Conservation (phyloP, 2,329 filamentous ascomycete species). For the Fusarium coicis region DNA sequence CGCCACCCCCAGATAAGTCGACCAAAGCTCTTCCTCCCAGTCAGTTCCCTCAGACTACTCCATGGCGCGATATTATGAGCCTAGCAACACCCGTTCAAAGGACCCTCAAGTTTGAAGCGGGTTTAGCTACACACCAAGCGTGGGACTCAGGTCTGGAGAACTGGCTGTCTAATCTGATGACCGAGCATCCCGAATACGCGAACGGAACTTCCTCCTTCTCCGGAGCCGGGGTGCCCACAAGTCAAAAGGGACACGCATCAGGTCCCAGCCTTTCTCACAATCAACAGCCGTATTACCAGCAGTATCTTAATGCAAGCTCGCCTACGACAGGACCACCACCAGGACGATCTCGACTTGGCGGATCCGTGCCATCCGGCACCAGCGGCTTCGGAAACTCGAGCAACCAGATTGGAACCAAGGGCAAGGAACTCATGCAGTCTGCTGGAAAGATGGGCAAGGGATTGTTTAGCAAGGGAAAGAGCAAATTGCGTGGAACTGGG, state of each 20-base stretch:
- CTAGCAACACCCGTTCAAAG: conserved; percentile 74
- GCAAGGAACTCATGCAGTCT: conserved; percentile 88
- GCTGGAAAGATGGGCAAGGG: conserved; percentile 93
- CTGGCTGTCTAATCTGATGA: conserved; percentile 63
- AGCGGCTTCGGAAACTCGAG: conserved; percentile 64
- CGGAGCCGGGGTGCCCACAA: conserved; percentile 21
- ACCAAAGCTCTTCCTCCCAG: conserved; percentile 22
- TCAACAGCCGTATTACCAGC: conserved; percentile 65
- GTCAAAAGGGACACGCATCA: conserved; percentile 33
- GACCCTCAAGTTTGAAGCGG: conserved; percentile 78
- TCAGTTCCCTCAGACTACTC: conserved; percentile 53
- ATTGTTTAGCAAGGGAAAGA: conserved; percentile 89
- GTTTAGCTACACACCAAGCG: conserved; percentile 74
- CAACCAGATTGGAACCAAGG: conserved; percentile 79
- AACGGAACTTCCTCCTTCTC: conserved; percentile 50
- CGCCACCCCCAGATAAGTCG: conserved; percentile 49
- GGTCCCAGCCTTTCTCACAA: conserved; percentile 40
- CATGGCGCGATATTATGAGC: conserved; percentile 82
- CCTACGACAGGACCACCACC: conserved; percentile 43
- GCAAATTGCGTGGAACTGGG: conserved; percentile 77
- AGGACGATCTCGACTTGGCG: conserved; percentile 51
- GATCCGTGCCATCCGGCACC: conserved; percentile 53
- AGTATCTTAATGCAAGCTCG: conserved; percentile 62
- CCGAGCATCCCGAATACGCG: conserved; percentile 60
- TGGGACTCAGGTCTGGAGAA: conserved; percentile 79